These are phyloP conservation scores for Cladosporium sp. DNA, from an alignment of 2,329 filamentous ascomycete genomes.

Conservation along the genomic window DNA sequence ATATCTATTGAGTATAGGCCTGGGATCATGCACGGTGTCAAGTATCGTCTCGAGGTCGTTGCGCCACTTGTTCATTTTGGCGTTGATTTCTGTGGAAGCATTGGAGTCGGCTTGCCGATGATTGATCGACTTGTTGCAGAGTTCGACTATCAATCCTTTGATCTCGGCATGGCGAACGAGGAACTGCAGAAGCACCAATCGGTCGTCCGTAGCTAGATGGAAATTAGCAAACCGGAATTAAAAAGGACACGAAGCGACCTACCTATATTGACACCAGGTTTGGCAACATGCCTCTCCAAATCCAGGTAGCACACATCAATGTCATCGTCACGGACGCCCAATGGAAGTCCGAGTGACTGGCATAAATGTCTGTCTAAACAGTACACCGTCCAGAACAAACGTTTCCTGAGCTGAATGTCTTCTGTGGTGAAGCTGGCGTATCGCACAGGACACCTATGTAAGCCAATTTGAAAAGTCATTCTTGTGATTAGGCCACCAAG, in stretches of 20 bases:
- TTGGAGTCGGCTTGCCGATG: constrained; percentile 44
- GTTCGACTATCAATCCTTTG: constrained; percentile 53
- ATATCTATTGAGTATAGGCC: constrained; percentile 29
- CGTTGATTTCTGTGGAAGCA: constrained; percentile 46
- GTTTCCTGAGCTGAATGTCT: constrained; percentile 51
- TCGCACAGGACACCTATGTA: constrained; percentile 59
- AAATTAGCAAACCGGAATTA: not conserved
- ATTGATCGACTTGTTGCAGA: constrained; percentile 54
- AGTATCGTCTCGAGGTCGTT: constrained; percentile 54
- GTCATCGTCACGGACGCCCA: constrained; percentile 58
- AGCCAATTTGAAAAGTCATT: constrained; percentile 57
- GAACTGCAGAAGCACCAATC: constrained; percentile 24
- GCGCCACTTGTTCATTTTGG: constrained; percentile 53
- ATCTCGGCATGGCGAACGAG: constrained; percentile 52
- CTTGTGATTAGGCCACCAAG: constrained; percentile 57
- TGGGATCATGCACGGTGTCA: constrained; percentile 8
- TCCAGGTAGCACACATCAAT: constrained; percentile 59
- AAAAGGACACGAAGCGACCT: not conserved
- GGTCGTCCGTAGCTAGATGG: constrained; percentile 3
- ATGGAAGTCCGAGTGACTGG: constrained; percentile 57
- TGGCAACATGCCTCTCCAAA: constrained; percentile 45
- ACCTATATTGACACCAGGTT: constrained; percentile 14
- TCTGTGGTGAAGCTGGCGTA: constrained; percentile 52
- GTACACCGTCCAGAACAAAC: constrained; percentile 61
- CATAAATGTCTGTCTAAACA: constrained; percentile 57